These are phyloP conservation scores for Aspergillus puulaauensis DNA, from an alignment of 2,329 filamentous ascomycete species.

Conservation along the genomic window DNA sequence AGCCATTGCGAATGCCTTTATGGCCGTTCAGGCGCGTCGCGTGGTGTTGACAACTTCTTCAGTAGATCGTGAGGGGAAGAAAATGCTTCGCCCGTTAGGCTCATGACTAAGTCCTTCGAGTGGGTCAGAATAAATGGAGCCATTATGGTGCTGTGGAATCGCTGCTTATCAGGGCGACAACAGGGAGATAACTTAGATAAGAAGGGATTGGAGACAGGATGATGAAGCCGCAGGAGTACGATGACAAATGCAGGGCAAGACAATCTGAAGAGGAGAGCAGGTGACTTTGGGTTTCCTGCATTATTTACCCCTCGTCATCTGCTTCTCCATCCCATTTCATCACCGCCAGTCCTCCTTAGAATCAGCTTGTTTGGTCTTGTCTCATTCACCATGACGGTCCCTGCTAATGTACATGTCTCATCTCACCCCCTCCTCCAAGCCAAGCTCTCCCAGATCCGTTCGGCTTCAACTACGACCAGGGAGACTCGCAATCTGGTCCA, in stretches of 20 bases:
- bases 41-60: not conserved
- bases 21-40: not conserved
- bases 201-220: not conserved
- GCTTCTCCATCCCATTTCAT: not conserved
- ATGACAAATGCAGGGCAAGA: not conserved
- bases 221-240: not conserved
- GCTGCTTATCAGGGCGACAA: constrained; percentile 1
- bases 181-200: not conserved
- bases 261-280: constrained; percentile 4
- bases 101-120: not conserved
- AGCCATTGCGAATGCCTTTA: not conserved
- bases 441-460: constrained; percentile 88
- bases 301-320: constrained; percentile 12
- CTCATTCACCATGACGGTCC: constrained; percentile 36
- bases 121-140: constrained; percentile 4
- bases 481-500: constrained; percentile 81
- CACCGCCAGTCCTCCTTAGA: constrained; percentile 2
- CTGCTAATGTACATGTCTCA: constrained; percentile 70
- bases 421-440: constrained; percentile 80
- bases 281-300: constrained; percentile 10
- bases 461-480: constrained; percentile 64
- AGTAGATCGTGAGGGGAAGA: not conserved
- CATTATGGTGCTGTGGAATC: not conserved
- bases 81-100: constrained; percentile 4
- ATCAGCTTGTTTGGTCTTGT: not conserved